phyloP scores from a whole-genome alignment of 306 rosid species.

The Morella rubra region DNA sequence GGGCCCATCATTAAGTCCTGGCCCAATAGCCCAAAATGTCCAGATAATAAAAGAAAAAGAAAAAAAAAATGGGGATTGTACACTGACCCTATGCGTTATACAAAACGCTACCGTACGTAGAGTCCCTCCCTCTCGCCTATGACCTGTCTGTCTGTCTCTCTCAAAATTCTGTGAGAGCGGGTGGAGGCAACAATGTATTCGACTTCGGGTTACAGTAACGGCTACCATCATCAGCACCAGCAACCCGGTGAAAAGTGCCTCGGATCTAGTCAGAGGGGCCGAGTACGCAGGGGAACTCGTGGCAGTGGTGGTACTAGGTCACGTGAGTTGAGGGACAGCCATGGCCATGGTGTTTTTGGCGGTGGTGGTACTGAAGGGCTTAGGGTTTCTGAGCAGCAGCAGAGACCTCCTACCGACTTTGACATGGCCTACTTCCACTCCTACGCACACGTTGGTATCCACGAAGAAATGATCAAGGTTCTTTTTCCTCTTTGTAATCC shows the following conservation, averaged over 20 bases:
- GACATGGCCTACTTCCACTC: slow-evolving; percentile 94
- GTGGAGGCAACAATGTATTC: slow-evolving; percentile 35
- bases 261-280: slow-evolving; percentile 40
- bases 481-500: neutral
- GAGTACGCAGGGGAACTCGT: slow-evolving; percentile 64
- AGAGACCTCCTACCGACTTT: slow-evolving; percentile 75
- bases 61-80: no score
- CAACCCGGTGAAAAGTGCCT: slow-evolving; percentile 22
- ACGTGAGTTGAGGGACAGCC: slow-evolving; percentile 43
- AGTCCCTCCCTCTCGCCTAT: neutral
- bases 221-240: slow-evolving; percentile 33
- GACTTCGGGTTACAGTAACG: slow-evolving; percentile 43
- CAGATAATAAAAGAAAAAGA: no score
- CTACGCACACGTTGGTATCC: slow-evolving; percentile 93
- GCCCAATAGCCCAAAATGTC: no score
- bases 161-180: neutral
- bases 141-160: neutral
- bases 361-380: slow-evolving; percentile 11
- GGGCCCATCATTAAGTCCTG: no score
- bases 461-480: slow-evolving; percentile 98
- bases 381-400: slow-evolving; percentile 73
- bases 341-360: neutral
- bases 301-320: slow-evolving; percentile 41
- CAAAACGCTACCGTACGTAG: neutral
- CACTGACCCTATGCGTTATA: no score